Percentiles rank a stretch among this genome's conserved stretches.
phyloP scores from a whole-genome alignment of 495 filamentous ascomycete species.

The Tetracladium marchalianum region DNA sequence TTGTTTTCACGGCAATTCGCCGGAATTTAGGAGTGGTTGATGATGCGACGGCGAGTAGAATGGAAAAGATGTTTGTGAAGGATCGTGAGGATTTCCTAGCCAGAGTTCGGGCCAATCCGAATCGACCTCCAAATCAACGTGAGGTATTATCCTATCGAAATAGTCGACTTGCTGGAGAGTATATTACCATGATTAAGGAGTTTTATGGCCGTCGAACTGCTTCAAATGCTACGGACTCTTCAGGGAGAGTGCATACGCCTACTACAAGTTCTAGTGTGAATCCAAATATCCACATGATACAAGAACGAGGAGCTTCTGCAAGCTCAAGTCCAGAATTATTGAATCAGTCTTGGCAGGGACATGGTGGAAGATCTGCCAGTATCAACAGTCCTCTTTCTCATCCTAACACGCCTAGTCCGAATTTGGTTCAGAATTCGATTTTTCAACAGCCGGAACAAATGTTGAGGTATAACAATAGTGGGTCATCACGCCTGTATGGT shows the following conservation, averaged over 20 bases:
- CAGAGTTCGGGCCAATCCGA: slow-evolving; percentile 12
- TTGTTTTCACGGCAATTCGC: slow-evolving; percentile 49
- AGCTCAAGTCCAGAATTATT: too few relatives aligned
- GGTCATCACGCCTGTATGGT: too few relatives aligned
- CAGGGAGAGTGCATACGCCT: not conserved
- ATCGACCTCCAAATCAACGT: slow-evolving; percentile 19
- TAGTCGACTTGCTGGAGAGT: slow-evolving; percentile 4
- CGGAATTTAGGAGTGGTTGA: slow-evolving; percentile 20
- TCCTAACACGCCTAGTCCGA: too few relatives aligned
- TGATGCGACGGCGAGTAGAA: slow-evolving; percentile 16
- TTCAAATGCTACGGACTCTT: not conserved
- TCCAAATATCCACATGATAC: too few relatives aligned
- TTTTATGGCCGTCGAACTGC: not conserved
- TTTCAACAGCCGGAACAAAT: too few relatives aligned
- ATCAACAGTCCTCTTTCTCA: too few relatives aligned
- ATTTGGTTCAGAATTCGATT: too few relatives aligned
- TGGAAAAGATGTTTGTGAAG: slow-evolving; percentile 32
- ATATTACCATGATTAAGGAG: slow-evolving; percentile 5
- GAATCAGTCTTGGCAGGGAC: too few relatives aligned
- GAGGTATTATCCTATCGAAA: slow-evolving; percentile 23
- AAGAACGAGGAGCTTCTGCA: too few relatives aligned
- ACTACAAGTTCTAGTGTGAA: too few relatives aligned
- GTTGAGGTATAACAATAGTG: too few relatives aligned
- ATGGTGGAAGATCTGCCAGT: too few relatives aligned
- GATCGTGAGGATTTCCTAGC: slow-evolving; percentile 22